These are phyloP conservation scores for Lipomyces orientalis DNA, from an alignment of 805 yeast species.

Conservation along the genomic window DNA sequence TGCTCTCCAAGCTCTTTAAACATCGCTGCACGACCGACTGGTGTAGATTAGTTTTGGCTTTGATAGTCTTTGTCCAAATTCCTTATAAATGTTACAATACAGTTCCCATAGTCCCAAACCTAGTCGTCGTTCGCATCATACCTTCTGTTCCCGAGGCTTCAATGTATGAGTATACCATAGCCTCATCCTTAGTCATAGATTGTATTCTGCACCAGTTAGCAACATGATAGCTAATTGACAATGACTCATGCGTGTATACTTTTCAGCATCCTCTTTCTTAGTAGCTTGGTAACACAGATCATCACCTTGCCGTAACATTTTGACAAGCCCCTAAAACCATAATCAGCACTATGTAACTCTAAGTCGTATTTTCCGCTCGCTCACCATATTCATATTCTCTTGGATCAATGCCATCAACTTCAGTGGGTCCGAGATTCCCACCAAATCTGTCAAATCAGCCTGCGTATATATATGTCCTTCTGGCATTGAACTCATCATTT, in stretches of 20 bases:
- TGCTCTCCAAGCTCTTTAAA: conserved; percentile 74
- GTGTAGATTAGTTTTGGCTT: conserved; percentile 82
- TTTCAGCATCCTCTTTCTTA: conserved; percentile 68
- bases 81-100: conserved; percentile 58
- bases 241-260: conserved; percentile 15
- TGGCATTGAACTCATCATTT: conserved; percentile 38
- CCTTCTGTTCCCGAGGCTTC: conserved; percentile 87
- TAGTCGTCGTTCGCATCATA: not conserved
- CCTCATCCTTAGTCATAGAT: conserved; percentile 84
- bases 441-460: conserved; percentile 63
- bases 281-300: conserved; percentile 75
- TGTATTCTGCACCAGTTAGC: conserved; percentile 57
- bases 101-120: conserved; percentile 58
- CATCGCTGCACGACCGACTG: conserved; percentile 83
- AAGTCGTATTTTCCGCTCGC: conserved; percentile 51
- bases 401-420: conserved; percentile 54
- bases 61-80: conserved; percentile 88
- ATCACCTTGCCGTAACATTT: conserved; percentile 69
- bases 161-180: conserved; percentile 86
- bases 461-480: conserved; percentile 65
- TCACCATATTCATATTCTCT: conserved; percentile 50
- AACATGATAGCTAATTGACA: not conserved
- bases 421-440: conserved; percentile 51
- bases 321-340: conserved; percentile 64
- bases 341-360: conserved; percentile 51